Base-by-base conservation (phyloP, 2,329 filamentous ascomycete genomes). In the Ciborinia camelliae region DNA sequence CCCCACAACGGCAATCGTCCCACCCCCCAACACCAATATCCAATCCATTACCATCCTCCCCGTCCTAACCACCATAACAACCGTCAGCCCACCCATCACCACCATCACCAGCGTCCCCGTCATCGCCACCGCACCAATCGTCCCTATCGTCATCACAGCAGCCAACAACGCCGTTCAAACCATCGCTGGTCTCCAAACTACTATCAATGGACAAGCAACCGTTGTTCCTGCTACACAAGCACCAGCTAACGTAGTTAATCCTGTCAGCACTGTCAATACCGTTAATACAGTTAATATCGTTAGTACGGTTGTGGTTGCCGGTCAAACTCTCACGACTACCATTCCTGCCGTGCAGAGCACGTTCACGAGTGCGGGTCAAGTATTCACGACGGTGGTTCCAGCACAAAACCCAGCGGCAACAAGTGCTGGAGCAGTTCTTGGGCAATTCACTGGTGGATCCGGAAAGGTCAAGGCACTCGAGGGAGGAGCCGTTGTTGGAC, bases 61-160 rank as follows among this genome's bases (percentile, higher is more conserved):
- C n/a, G n/a, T 62, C 9, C 48, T 43, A 6, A 62, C 60, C 1
- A 54, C 60, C n/a, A 53, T 62, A 20, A 62, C 60, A 5, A 62
- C 48, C 12, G 60, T 62, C 9, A 55, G 28, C 28, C 60, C 60
- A 26, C 60, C 60, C 8, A 62, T 62, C 60, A 43, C 50, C 18
- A 54, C 60, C 30, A 54, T 54, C 10, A 62, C 60, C 37, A 43
- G 41, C 41, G n/a, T 62, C 8, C 50, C 61, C 7, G n/a, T 63
- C 26, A 4, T 23, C 1, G 45, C 47, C 5, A 54, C 57, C 10
- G 15, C 23, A 0, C 58, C 58, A 2, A n/a, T 60, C n/a, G 37
- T 62, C 1, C 60, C 60, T 1, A 23, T 63, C 12, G 18, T 23
- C 3, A n/a, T 35, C 52, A 57, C 61, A 10, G 26, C 35, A 7